Base-by-base conservation (phyloP, 768 basidiomycete genomes). In the Hypsizygus marmoreus region DNA sequence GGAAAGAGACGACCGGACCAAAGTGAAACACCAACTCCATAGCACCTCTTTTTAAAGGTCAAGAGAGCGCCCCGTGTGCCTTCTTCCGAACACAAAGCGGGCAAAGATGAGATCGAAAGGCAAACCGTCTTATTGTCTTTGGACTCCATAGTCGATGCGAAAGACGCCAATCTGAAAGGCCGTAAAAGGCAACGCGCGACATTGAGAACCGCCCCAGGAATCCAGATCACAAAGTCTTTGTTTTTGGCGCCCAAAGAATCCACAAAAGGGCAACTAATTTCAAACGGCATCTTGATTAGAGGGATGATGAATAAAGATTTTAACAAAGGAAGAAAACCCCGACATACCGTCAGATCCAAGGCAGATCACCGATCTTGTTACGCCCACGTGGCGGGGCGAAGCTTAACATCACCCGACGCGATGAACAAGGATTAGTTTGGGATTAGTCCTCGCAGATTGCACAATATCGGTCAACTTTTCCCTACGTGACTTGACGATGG, bases 321-420 rank as follows among this genome's bases (percentile, higher is more conserved):
- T 26, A 25, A 57, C 53, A 54, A 57, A 54, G 48, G 39, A 50
- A 25, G 31, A 35, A 38, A 37, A 38, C 37, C 16, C 35, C 36
- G 45, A 42, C 42, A n/a, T 50, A 50, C n/a, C n/a, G n/a, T n/a
- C n/a, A n/a, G n/a, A n/a, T n/a, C n/a, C n/a, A n/a, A n/a, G n/a
- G n/a, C n/a, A n/a, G n/a, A n/a, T n/a, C n/a, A n/a, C 56, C 53
- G 53, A 55, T 57, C 56, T 57, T 57, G 56, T 57, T 39, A 24
- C 11, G n/a, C 32, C 45, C 53, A 55, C 54, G 53, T 55, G 55
- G 44, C 29, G 51, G 24, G 33, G 32, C 39, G 7, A 36, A 35
- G 24, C 19, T 39, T 9, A 12, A 20, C n/a, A 45, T 43, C 33
- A 51, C 41, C 49, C 49, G 33, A 33, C 36, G 39, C 16, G n/a